Conservation (phyloP, 441 rosid species). For the Viola pubescens region DNA sequence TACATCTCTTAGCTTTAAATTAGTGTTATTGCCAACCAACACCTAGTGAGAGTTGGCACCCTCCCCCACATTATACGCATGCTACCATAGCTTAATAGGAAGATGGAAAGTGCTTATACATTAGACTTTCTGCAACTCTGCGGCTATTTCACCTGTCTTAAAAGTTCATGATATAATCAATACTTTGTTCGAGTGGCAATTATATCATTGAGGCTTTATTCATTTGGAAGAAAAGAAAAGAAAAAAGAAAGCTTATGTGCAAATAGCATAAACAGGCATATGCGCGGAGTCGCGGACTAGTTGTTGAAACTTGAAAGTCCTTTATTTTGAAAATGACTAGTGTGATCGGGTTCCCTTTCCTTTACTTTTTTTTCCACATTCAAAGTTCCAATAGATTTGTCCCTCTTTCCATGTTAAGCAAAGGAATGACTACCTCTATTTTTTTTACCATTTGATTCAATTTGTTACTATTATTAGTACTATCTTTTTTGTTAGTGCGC, state of each 20-base stretch:
- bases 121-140: slow-evolving; percentile 17
- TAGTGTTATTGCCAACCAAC: not conserved
- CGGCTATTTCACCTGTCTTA: not conserved
- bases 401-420: too few species aligned
- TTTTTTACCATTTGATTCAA: too few species aligned
- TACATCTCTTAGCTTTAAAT: not conserved
- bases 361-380: not conserved
- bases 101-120: slow-evolving; percentile 21
- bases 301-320: not conserved
- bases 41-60: not conserved
- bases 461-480: too few species aligned
- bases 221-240: not conserved
- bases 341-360: slow-evolving; percentile 5
- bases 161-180: slow-evolving; percentile 10
- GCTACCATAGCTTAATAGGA: not conserved
- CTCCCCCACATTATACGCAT: not conserved
- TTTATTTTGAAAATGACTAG: slow-evolving; percentile 14
- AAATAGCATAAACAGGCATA: not conserved
- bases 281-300: not conserved
- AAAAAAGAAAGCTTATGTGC: not conserved
- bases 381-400: not conserved
- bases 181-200: not conserved
- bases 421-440: too few species aligned
- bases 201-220: not conserved
- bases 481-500: too few species aligned